These are phyloP conservation scores for Heliosperma pusillum DNA, from an alignment of 148 eudicot species.

Conservation along the genomic window DNA sequence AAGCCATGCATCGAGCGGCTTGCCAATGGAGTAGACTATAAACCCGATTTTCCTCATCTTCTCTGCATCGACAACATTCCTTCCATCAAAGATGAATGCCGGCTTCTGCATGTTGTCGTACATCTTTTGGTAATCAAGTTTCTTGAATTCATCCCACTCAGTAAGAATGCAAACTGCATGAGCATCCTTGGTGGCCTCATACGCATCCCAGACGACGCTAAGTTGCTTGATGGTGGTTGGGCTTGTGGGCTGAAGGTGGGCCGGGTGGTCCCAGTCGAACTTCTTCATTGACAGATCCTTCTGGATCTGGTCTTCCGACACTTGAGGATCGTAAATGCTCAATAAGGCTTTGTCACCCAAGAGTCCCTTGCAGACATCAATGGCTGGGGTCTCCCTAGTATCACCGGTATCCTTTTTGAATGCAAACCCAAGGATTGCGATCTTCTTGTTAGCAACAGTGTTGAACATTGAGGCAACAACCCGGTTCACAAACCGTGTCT, in stretches of 20 bases:
- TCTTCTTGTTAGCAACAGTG: slow-evolving; percentile 56
- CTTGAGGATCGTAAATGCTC: slow-evolving; percentile 61
- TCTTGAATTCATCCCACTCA: slow-evolving; percentile 72
- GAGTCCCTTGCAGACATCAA: slow-evolving; percentile 60
- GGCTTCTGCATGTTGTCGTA: slow-evolving; percentile 68
- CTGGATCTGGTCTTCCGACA: slow-evolving; percentile 50
- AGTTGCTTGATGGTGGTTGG: slow-evolving; percentile 41
- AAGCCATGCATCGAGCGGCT: slow-evolving; percentile 67
- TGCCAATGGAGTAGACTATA: slow-evolving; percentile 72
- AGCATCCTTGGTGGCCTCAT: slow-evolving; percentile 60
- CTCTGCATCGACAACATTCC: slow-evolving; percentile 55
- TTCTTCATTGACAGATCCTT: slow-evolving; percentile 53
- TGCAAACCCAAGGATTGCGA: slow-evolving; percentile 62
- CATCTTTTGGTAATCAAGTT: slow-evolving; percentile 56
- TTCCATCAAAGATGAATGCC: slow-evolving; percentile 64
- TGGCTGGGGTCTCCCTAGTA: slow-evolving; percentile 65
- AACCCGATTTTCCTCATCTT: slow-evolving; percentile 67
- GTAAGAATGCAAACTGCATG: slow-evolving; percentile 64
- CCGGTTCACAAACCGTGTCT: slow-evolving; percentile 58
- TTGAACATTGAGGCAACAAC: slow-evolving; percentile 69
- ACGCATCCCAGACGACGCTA: slow-evolving; percentile 48
- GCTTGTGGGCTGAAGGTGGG: slow-evolving; percentile 47
- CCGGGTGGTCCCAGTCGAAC: slow-evolving; percentile 57
- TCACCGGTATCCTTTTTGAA: slow-evolving; percentile 75
- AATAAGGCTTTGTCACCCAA: slow-evolving; percentile 52